Conservation (phyloP, 2,329 filamentous ascomycete genomes). For the Lecanicillium sp. region DNA sequence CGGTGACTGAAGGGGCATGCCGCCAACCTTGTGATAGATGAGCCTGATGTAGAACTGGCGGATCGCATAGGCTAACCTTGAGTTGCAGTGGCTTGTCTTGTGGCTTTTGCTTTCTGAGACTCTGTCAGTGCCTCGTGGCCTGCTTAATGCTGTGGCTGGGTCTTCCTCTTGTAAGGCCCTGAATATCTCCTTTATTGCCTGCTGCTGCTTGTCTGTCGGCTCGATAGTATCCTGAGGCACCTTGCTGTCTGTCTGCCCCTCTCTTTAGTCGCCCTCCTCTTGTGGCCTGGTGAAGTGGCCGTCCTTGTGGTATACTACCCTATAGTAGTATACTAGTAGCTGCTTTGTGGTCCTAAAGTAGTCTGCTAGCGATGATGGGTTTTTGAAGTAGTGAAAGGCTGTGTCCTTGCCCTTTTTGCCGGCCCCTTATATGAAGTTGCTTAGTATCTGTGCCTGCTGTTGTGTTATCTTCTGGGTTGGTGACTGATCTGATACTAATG, state of each 20-base stretch:
- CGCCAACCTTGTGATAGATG: neutral
- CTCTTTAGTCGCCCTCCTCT: constrained; percentile 6
- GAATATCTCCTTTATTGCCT: constrained; percentile 7
- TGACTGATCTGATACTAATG: neutral
- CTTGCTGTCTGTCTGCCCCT: constrained; percentile 1
- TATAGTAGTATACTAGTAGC: constrained; percentile 7
- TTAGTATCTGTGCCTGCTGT: constrained; percentile 5
- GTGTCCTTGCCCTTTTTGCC: neutral
- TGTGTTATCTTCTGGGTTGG: constrained; percentile 6
- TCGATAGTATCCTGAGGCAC: constrained; percentile 8
- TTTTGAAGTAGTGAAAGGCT: constrained; percentile 6
- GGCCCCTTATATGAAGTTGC: constrained; percentile 1
- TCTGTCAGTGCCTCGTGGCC: neutral
- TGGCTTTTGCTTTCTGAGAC: neutral
- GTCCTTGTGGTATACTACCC: constrained; percentile 5
- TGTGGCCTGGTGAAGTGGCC: constrained; percentile 6
- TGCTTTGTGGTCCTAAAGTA: constrained; percentile 8
- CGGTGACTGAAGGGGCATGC: neutral
- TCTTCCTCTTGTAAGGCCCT: neutral
- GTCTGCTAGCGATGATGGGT: constrained; percentile 4
- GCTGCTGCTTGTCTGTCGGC: constrained; percentile 4
- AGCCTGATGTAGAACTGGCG: neutral
- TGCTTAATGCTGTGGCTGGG: neutral
- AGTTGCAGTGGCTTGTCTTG: neutral
- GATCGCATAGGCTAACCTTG: neutral